Conservation (phyloP, 192 early-diverging fungal genomes). For the Funneliformis mosseae region DNA sequence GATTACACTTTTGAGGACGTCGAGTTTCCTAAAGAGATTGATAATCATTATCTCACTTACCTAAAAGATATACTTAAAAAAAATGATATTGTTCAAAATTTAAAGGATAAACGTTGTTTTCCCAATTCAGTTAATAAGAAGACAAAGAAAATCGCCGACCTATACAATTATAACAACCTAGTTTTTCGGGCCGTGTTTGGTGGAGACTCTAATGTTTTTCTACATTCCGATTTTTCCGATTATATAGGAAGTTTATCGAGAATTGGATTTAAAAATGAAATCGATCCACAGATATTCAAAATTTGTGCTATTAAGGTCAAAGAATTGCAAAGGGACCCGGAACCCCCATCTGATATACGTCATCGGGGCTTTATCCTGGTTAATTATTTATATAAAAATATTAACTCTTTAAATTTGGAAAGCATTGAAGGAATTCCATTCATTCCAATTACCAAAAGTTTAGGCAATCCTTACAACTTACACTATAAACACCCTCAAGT, state of each 20-base stretch:
- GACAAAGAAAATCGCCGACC: not conserved
- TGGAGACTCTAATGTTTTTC: not conserved
- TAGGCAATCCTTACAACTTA: not conserved
- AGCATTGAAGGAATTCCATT: not conserved
- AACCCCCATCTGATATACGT: not conserved
- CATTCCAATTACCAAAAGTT: slow-evolving; percentile 1
- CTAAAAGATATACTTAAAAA: not conserved
- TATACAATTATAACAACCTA: not conserved
- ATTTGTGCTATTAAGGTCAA: not conserved
- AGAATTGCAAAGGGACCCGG: not conserved
- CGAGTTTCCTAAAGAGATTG: not conserved
- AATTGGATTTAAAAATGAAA: slow-evolving; percentile 10
- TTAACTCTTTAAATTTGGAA: not conserved
- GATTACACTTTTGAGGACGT: not conserved
- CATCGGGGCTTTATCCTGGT: slow-evolving; percentile 4
- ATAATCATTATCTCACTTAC: not conserved
- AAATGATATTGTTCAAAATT: not conserved
- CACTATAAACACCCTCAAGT: not conserved
- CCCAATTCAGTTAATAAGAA: not conserved
- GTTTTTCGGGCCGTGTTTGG: slow-evolving; percentile 7
- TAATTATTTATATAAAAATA: slow-evolving; percentile 15
- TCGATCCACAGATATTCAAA: not conserved
- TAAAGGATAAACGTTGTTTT: not conserved
- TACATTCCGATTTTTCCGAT: not conserved
- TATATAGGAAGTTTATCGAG: not conserved